Percentiles rank a stretch among this genome's conserved stretches.
Evolutionary conservation across 768 basidiomycete species (phyloP).

Genomic region (Cystobasidium onofrii): DNA sequence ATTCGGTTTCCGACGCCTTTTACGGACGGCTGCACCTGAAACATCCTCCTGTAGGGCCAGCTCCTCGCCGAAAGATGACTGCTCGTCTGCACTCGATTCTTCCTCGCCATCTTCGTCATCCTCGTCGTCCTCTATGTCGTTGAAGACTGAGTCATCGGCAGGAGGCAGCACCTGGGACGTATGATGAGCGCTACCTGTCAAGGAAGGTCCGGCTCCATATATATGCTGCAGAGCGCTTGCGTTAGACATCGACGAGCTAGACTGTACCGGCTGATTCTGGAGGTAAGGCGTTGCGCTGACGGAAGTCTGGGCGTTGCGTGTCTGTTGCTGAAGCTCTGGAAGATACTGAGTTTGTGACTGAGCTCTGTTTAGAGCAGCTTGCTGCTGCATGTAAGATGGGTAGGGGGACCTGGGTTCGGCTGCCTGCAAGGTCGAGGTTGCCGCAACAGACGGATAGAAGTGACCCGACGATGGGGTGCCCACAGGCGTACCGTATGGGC

Average conservation of each 20-base stretch:
- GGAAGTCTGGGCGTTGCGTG: neutral
- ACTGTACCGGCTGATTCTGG: neutral
- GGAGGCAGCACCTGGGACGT: neutral
- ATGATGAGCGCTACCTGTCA: neutral
- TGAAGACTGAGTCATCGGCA: neutral
- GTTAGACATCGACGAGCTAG: neutral
- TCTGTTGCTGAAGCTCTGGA: neutral
- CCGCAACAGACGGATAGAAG: neutral
- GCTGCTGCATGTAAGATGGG: neutral
- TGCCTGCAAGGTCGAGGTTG: neutral
- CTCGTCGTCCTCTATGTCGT: constrained; percentile 8
- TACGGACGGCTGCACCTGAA: neutral
- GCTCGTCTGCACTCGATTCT: neutral
- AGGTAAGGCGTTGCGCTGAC: neutral
- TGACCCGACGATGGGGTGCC: neutral
- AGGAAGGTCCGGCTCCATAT: neutral
- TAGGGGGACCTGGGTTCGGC: neutral
- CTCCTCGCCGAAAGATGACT: neutral
- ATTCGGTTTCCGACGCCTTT: neutral
- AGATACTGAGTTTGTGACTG: neutral
- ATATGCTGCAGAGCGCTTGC: neutral
- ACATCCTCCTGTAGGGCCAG: neutral
- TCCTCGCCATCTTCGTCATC: constrained; percentile 27
- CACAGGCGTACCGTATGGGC: neutral
- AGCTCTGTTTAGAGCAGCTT: neutral